Evolutionary conservation across 129 eudicot genomes (phyloP), one percentile per base, ranked within the genome.

Genomic region (Tagetes patula): DNA sequence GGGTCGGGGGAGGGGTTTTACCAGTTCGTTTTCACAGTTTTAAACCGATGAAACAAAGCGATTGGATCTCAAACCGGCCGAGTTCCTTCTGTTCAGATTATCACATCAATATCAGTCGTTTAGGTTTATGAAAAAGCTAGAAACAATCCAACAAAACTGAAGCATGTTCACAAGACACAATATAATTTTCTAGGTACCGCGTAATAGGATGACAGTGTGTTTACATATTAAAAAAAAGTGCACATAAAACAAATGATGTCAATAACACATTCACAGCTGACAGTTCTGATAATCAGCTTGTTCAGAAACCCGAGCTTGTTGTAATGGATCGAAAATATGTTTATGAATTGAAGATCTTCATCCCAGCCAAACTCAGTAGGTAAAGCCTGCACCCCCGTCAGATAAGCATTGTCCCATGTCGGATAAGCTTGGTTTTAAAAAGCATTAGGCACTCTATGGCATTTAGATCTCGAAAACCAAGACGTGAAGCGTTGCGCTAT

Each of bases 281-380:
- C 67, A 36, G 20, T 61, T 36, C 43, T 61, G 67, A 61, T 61
- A 10, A 61, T 61, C 67, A 37, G 65, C 14, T 36, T 61, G 67
- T 60, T 60, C 30, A 11, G 43, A 60, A 64, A 39, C 46, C 54
- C 30, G 53, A 43, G 54, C 8, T 66, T 4, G 37, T 20, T 66
- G 14, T 34, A 49, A 69, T 49, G 62, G 52, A 55, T 20, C 75
- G n/a, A 6, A 42, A 66, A 43, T 8, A 39, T 39, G 49, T 39
- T 6, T 0, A 39, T 63, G 5, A 38, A 40, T 8, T 38, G 39
- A 39, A 64, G 48, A 39, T 39, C 33, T 39, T 5, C 69, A 63
- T 64, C 33, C 69, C 69, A 64, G 45, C 33, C 48, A 64, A 39
- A 39, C 69, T 14, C 48, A n/a, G 33, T 38, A 38, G 48, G 47